Evolutionary conservation across 148 eudicot species (phyloP).

Genomic region (Polygonum aviculare): DNA sequence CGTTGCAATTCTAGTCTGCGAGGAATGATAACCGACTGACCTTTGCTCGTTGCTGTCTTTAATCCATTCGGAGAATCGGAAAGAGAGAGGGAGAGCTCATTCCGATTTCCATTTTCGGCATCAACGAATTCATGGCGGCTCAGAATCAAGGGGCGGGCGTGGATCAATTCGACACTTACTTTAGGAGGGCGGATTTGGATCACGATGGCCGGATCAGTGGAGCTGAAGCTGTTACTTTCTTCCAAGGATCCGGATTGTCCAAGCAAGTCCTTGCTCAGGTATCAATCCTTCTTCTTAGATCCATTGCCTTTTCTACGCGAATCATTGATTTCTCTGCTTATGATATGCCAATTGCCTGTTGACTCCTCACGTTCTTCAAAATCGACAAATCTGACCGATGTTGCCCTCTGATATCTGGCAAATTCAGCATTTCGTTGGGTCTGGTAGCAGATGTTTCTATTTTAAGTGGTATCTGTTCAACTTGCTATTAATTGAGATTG

Average conservation of each 20-base stretch:
- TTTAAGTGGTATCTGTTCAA: neutral
- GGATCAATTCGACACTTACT: slow-evolving; percentile 71
- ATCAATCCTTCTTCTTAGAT: slow-evolving; percentile 4
- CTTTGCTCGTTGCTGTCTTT: neutral
- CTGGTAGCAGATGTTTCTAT: neutral
- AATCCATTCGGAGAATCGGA: neutral
- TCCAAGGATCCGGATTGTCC: slow-evolving; percentile 77
- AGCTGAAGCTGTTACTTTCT: slow-evolving; percentile 80
- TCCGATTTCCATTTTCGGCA: slow-evolving; percentile 1
- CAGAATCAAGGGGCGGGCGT: slow-evolving; percentile 28
- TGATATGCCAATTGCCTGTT: neutral
- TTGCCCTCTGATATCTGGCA: neutral
- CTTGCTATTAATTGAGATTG: neutral
- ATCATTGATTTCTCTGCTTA: neutral
- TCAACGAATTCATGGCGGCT: slow-evolving; percentile 23
- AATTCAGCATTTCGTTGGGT: neutral
- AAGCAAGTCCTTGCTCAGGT: slow-evolving; percentile 95
- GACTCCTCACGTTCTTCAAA: neutral
- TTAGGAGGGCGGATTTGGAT: slow-evolving; percentile 85
- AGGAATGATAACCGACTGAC: neutral
- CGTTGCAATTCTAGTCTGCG: neutral
- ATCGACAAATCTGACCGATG: neutral
- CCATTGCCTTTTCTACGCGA: neutral
- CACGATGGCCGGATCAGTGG: slow-evolving; percentile 93
- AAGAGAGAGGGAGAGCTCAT: neutral